Conservation (phyloP, 2,329 filamentous ascomycete species). For the Sarocladium strictum region DNA sequence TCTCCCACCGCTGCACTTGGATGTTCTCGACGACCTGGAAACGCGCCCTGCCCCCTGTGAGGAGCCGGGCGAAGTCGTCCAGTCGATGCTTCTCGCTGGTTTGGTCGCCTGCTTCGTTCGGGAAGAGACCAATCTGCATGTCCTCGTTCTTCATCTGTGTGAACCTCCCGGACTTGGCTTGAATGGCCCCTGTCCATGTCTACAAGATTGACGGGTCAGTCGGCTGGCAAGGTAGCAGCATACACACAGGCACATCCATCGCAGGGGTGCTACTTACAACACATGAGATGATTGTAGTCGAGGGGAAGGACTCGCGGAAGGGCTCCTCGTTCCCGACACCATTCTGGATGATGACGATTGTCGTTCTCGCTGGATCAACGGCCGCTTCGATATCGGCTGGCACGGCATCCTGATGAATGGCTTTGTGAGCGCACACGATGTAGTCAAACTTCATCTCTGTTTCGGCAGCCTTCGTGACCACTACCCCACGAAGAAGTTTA, state of each 20-base stretch:
- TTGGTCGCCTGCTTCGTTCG: slow-evolving; percentile 25
- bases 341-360: slow-evolving; percentile 65
- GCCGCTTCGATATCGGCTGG: slow-evolving; percentile 55
- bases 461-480: slow-evolving; percentile 46
- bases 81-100: slow-evolving; percentile 30
- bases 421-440: slow-evolving; percentile 65
- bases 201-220: slow-evolving; percentile 13
- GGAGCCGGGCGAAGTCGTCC: slow-evolving; percentile 31
- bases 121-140: slow-evolving; percentile 48
- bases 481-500: no score
- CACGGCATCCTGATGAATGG: slow-evolving; percentile 60
- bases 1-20: slow-evolving; percentile 52
- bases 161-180: slow-evolving; percentile 41
- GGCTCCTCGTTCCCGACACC: slow-evolving; percentile 65
- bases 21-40: slow-evolving; percentile 46
- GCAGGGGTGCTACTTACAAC: slow-evolving; percentile 37
- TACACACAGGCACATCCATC: no score
- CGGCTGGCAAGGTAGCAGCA: no score
- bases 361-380: slow-evolving; percentile 41
- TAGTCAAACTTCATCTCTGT: slow-evolving; percentile 42
- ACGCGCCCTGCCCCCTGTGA: slow-evolving; percentile 36
- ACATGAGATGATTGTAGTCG: slow-evolving; percentile 49
- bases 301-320: slow-evolving; percentile 56
- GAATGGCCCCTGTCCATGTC: slow-evolving; percentile 48
- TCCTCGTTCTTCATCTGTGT: slow-evolving; percentile 46